These are phyloP conservation scores for Cordyceps fumosorosea DNA, from an alignment of 2,329 filamentous ascomycete genomes.

Conservation along the genomic window DNA sequence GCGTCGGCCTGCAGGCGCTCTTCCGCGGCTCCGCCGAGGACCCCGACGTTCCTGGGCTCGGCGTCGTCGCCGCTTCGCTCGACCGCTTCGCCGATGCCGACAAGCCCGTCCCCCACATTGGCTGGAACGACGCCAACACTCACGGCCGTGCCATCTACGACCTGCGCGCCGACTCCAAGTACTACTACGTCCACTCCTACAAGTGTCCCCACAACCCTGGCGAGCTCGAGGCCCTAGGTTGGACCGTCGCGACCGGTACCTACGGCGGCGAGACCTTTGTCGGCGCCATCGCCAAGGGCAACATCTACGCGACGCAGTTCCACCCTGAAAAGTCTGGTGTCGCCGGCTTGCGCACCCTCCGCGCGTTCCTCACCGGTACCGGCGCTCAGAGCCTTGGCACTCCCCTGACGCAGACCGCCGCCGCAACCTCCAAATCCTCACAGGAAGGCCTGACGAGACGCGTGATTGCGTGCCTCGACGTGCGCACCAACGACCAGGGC, in stretches of 20 bases:
- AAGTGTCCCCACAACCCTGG: constrained; percentile 70
- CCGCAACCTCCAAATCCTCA: not conserved
- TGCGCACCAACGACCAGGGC: constrained; percentile 86
- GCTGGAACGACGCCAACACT: constrained; percentile 88
- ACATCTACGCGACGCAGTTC: constrained; percentile 89
- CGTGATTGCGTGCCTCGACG: constrained; percentile 93
- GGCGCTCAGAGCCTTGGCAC: constrained; percentile 44
- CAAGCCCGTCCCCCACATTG: constrained; percentile 97
- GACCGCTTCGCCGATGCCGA: constrained; percentile 67
- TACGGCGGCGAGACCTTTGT: constrained; percentile 90
- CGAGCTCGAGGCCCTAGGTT: constrained; percentile 72
- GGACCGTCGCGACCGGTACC: constrained; percentile 83
- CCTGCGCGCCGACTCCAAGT: constrained; percentile 75
- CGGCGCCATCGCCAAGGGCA: constrained; percentile 78
- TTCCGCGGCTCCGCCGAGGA: constrained; percentile 84
- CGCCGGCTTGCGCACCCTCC: constrained; percentile 76
- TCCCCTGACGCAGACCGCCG: constrained; percentile 6
- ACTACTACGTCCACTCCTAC: constrained; percentile 98
- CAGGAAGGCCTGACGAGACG: constrained; percentile 77
- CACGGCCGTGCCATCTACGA: constrained; percentile 60
- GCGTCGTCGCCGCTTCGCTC: constrained; percentile 64
- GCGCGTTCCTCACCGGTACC: constrained; percentile 76
- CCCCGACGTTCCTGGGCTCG: constrained; percentile 63
- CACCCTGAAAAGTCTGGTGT: constrained; percentile 96
- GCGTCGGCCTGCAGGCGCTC: constrained; percentile 85